These are phyloP conservation scores for Aplosporella prunicola DNA, from an alignment of 2,329 filamentous ascomycete genomes.

Conservation along the genomic window DNA sequence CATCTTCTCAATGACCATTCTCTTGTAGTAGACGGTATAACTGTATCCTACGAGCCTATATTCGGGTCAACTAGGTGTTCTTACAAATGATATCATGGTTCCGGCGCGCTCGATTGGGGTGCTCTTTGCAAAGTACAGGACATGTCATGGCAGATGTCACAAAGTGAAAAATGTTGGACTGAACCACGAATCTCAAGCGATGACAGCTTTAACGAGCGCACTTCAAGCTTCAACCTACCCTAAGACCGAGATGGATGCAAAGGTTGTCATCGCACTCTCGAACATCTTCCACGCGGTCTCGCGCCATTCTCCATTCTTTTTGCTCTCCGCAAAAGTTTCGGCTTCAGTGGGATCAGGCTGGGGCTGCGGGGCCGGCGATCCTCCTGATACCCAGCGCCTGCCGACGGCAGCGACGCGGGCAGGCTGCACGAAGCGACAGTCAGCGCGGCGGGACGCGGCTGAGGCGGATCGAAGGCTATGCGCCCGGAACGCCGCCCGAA, in stretches of 20 bases:
- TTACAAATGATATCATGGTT: too few relatives aligned
- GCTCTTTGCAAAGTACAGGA: too few relatives aligned
- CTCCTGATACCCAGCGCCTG: constrained; percentile 6
- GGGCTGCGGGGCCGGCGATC: constrained; percentile 9
- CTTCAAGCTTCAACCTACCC: too few relatives aligned
- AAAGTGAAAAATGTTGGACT: too few relatives aligned
- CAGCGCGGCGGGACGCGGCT: constrained; percentile 1
- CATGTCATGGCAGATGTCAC: too few relatives aligned
- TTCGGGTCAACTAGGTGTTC: too few relatives aligned
- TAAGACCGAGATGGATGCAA: constrained; percentile 41
- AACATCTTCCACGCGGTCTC: constrained; percentile 43
- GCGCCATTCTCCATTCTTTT: constrained; percentile 18
- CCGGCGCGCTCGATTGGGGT: too few relatives aligned
- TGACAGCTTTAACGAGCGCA: too few relatives aligned
- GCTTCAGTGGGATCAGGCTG: constrained; percentile 9
- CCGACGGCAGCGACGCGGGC: not conserved
- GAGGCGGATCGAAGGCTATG: constrained; percentile 1
- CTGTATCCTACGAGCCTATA: constrained; percentile 33
- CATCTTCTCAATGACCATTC: constrained; percentile 85
- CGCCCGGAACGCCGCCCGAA: constrained; percentile 7
- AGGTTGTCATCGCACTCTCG: constrained; percentile 41
- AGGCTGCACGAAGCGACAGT: not conserved
- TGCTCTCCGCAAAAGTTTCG: not conserved
- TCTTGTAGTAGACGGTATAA: constrained; percentile 62
- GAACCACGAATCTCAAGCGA: too few relatives aligned